These are phyloP conservation scores for Geranium rotundifolium DNA, from an alignment of 345 rosid species.

Conservation along the genomic window DNA sequence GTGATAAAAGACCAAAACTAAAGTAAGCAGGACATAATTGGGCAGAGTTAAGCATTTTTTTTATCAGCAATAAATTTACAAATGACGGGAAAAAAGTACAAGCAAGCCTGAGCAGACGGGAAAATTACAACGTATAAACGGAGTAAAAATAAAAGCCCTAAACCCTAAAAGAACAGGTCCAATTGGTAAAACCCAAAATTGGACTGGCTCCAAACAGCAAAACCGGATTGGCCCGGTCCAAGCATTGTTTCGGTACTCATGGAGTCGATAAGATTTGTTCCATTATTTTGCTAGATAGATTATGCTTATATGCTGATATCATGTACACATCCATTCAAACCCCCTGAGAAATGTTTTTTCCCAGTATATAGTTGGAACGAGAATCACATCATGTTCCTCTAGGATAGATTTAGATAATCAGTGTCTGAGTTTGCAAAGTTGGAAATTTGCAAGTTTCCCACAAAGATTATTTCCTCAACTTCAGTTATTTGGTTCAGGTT, in stretches of 20 bases:
- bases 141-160: no score
- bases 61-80: no score
- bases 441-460: background rate
- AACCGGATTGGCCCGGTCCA: no score
- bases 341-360: background rate
- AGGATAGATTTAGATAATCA: background rate
- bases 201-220: no score
- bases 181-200: no score
- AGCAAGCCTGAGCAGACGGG: no score
- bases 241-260: background rate
- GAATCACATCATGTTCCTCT: background rate
- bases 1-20: background rate
- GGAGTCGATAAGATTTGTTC: background rate
- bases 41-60: no score
- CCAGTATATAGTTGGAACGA: background rate
- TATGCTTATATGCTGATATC: background rate
- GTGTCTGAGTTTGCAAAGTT: slow-evolving; percentile 3
- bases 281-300: background rate
- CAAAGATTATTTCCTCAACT: background rate
- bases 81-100: no score
- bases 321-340: background rate
- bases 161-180: no score
- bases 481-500: slow-evolving; percentile 35
- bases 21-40: background rate
- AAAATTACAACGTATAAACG: no score